Conservation (phyloP, 352 stramenopile genomes). For the Phytophthora citrophthora region DNA sequence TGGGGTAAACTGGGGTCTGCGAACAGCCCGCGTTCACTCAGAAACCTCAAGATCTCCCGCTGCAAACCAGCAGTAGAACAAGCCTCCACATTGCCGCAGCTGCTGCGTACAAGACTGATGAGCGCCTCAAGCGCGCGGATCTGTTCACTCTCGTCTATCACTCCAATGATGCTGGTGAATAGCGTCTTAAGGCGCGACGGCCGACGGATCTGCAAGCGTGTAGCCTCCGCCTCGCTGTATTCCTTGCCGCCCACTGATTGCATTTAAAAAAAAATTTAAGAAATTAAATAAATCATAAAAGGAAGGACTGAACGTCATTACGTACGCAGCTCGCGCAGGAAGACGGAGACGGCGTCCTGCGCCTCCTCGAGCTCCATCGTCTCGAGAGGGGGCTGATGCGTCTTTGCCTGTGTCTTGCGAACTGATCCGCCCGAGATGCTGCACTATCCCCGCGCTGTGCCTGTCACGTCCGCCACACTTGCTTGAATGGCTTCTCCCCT, state of each 20-base stretch:
- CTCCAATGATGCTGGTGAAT: constrained; percentile 71
- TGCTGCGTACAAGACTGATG: constrained; percentile 80
- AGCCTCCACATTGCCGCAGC: constrained; percentile 77
- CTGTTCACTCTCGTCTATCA: constrained; percentile 72
- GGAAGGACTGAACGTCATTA: neutral
- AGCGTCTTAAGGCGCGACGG: constrained; percentile 63
- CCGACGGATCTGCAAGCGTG: constrained; percentile 70
- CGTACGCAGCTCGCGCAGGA: constrained; percentile 59
- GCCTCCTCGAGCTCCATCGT: constrained; percentile 38
- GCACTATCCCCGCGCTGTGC: constrained; percentile 16
- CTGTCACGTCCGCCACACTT: constrained; percentile 28
- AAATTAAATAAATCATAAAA: neutral
- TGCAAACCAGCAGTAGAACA: constrained; percentile 76
- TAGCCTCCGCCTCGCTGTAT: constrained; percentile 64
- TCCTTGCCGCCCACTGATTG: constrained; percentile 65
- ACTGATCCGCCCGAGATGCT: constrained; percentile 26
- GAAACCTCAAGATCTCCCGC: constrained; percentile 72
- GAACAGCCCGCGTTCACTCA: constrained; percentile 75
- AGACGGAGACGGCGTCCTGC: constrained; percentile 41
- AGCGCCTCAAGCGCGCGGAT: constrained; percentile 70
- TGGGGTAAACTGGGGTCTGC: constrained; percentile 60
- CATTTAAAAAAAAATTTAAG: neutral
- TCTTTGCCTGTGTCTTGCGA: constrained; percentile 12
- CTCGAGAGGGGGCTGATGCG: constrained; percentile 5
- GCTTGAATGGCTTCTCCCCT: constrained; percentile 21